Evolutionary conservation across 257 asterid species (phyloP), one percentile per base, ranked within the genome.

Genomic region (Fraxinus quadrangulata): DNA sequence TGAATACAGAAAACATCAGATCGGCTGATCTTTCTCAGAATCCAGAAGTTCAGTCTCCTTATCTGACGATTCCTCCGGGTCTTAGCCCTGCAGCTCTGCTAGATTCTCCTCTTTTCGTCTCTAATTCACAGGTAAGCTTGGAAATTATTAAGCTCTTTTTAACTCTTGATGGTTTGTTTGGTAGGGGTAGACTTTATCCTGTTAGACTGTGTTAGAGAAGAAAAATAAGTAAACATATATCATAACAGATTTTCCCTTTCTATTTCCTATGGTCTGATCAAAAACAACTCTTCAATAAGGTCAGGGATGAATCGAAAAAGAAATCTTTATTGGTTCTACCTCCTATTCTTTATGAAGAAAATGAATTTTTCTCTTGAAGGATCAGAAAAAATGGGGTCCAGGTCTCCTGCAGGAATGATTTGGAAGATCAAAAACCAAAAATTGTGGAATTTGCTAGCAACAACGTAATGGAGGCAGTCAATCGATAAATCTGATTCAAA

Each of bases 51-150:
- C 87, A 49, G 56, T 91, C 94, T 66, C 93, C 96, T 54, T 93
- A 84, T 85, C 77, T 91, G 81, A 90, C 93, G 11, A 89, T 91
- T 75, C 90, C 97, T 83, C 88, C 98, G 6, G 98, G 97, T 81
- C 89, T 91, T 80, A 93, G 97, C 85, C 98, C 98, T 5, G 83
- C 97, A n/a, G 81, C 85, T 47, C 86, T 91, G 86, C 91, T 93
- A 6, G 98, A 93, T 65, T 91, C 98, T 77, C 98, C 98, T 6
- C 91, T 91, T 45, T 91, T 93, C 77, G 85, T 91, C 81, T 79
- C 93, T 2, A 87, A 92, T 82, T 86, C 96, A 75, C 82, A 85
- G 92, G 98, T 94, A 85, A 75, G 83, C 73, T 76, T 73, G 69
- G 69, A 12, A 12, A 63, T 63, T 63, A 9, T 9, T n/a, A 63